Conservation (phyloP, 2,329 filamentous ascomycete species). For the Gnomoniopsis smithogilvyi region DNA sequence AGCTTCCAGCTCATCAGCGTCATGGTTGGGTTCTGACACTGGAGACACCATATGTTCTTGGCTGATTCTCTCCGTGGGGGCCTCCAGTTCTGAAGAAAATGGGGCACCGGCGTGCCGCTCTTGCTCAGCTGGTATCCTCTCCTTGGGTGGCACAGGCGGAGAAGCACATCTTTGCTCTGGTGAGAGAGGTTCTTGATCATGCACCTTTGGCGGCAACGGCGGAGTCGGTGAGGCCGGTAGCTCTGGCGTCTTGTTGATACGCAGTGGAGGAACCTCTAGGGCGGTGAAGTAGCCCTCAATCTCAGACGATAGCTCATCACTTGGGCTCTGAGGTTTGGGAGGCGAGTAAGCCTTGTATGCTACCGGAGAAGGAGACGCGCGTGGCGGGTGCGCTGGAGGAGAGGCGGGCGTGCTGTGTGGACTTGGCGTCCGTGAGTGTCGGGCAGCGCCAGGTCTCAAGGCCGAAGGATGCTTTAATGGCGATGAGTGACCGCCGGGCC, state of each 20-base stretch:
- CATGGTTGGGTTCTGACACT: background rate
- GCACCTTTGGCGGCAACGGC: background rate
- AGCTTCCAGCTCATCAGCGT: background rate
- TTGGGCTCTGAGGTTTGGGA: constrained; percentile 6
- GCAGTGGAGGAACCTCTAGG: constrained; percentile 11
- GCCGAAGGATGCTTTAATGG: constrained; percentile 13
- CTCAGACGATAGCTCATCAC: constrained; percentile 9
- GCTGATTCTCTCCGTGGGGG: background rate
- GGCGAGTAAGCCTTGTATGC: constrained; percentile 17
- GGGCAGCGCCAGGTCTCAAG: constrained; percentile 12
- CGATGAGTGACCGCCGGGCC: constrained; percentile 15
- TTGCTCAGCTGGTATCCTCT: constrained; percentile 2
- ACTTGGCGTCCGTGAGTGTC: constrained; percentile 6
- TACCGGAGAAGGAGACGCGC: background rate
- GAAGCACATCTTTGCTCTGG: constrained; percentile 7
- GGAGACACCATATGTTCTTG: background rate
- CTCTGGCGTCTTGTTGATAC: constrained; percentile 8
- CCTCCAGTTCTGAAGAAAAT: background rate
- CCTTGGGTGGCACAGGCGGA: constrained; percentile 15
- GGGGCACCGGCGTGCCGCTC: background rate
- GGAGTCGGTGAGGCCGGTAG: background rate
- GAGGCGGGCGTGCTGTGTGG: background rate
- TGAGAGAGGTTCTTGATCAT: background rate
- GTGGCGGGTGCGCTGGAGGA: background rate
- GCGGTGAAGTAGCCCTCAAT: constrained; percentile 14